Percentiles rank a stretch among this genome's conserved stretches.
These are phyloP conservation scores for Hortiboletus flavorubellus DNA, from an alignment of 768 basidiomycete species.

Conservation along the genomic window DNA sequence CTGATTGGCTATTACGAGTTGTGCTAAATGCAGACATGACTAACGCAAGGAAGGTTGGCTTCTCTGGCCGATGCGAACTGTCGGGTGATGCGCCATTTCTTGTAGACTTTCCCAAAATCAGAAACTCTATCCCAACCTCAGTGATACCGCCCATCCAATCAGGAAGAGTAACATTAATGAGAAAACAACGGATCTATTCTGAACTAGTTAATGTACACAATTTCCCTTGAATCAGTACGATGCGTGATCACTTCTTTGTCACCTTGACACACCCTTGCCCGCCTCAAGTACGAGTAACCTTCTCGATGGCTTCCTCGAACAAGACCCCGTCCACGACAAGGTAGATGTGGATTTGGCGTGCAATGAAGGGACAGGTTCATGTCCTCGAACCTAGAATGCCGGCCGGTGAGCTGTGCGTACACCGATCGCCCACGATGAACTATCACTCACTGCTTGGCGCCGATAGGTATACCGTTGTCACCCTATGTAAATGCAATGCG, in stretches of 20 bases:
- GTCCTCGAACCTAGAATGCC: constrained; percentile 42
- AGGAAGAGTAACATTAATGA: too few species aligned
- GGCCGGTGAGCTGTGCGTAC: not conserved
- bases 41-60: too few species aligned
- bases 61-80: too few species aligned
- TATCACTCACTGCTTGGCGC: constrained; percentile 44
- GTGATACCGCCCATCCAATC: too few species aligned
- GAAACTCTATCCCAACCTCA: too few species aligned
- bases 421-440: not conserved
- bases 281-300: too few species aligned
- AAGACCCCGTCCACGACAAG: constrained; percentile 60
- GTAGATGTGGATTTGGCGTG: constrained; percentile 42
- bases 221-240: not conserved
- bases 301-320: constrained; percentile 49
- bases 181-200: not conserved
- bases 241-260: constrained; percentile 9
- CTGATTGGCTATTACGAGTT: too few species aligned
- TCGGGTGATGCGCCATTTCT: too few species aligned
- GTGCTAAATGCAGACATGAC: too few species aligned
- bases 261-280: constrained; percentile 61
- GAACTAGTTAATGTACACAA: not conserved
- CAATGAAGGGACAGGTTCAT: constrained; percentile 49
- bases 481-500: constrained; percentile 8
- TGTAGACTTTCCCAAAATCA: too few species aligned
- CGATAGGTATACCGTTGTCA: constrained; percentile 29